Evolutionary conservation across 768 basidiomycete species (phyloP).

Genomic region (Pulveroboletus sp.): DNA sequence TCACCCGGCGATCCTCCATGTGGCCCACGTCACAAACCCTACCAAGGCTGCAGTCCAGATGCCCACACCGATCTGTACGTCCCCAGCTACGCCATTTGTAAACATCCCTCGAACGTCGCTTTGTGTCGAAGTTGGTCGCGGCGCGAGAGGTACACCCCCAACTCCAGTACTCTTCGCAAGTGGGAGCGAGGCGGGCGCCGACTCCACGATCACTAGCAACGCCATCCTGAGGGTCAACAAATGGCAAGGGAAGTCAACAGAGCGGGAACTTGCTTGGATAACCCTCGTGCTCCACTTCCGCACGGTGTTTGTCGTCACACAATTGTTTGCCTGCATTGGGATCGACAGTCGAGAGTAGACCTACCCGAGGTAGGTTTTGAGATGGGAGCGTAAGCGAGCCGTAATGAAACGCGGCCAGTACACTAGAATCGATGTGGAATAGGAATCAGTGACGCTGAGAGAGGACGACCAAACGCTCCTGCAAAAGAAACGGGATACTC

Average conservation of each 20-base stretch:
- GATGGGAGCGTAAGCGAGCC: slow-evolving; percentile 69
- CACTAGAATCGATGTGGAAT: slow-evolving; percentile 35
- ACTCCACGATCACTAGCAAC: slow-evolving; percentile 35
- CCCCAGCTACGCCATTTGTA: slow-evolving; percentile 16
- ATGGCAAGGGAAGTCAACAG: neutral
- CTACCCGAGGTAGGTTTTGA: slow-evolving; percentile 61
- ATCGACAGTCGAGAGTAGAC: slow-evolving; percentile 68
- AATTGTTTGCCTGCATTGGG: slow-evolving; percentile 42
- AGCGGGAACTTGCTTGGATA: slow-evolving; percentile 24
- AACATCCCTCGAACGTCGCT: slow-evolving; percentile 1
- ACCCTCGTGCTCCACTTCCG: slow-evolving; percentile 26
- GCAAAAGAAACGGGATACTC: too few relatives aligned
- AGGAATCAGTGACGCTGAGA: slow-evolving; percentile 1
- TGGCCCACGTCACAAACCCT: slow-evolving; percentile 17
- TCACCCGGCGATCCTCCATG: slow-evolving; percentile 16
- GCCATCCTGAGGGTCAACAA: neutral
- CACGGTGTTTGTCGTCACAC: slow-evolving; percentile 32
- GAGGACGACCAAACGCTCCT: too few relatives aligned
- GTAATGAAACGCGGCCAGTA: slow-evolving; percentile 63
- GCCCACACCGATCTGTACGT: slow-evolving; percentile 3
- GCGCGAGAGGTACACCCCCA: slow-evolving; percentile 30
- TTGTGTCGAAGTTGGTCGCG: slow-evolving; percentile 11
- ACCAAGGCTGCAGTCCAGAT: slow-evolving; percentile 17
- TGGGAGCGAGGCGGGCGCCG: slow-evolving; percentile 36
- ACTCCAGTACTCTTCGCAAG: slow-evolving; percentile 20